Base-by-base conservation (phyloP, 495 filamentous ascomycete species). In the Alectoria sarmentosa region DNA sequence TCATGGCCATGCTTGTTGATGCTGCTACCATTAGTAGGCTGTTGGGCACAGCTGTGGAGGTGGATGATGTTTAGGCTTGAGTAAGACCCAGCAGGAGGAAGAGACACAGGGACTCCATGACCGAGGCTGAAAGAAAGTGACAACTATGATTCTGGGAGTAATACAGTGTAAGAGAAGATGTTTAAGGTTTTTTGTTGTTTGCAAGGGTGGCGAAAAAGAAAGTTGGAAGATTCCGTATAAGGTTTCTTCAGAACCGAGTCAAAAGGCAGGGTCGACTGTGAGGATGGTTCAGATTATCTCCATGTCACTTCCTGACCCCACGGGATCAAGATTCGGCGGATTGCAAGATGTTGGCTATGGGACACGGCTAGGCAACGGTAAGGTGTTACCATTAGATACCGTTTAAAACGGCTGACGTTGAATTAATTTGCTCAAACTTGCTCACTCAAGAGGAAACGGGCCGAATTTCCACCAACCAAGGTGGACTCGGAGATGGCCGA, bases 371-470 rank as follows among this genome's bases (percentile, higher is more conserved):
- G 34, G 30, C 15, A 0, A 34, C 28, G 52, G 30, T 55, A 55
- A 55, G 19, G 52, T 37, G 10, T 37, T 37, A 37, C 36, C 36
- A 10, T 26, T 49, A 10, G 15, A 52, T 44, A 54, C 49, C 14
- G 52, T 55, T 55, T 32, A 15, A 19, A 17, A 49, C 46, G 23
- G 46, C 28, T 49, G 15, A 32, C 23, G 5, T 44, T 54, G 19
- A 26, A 54, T 30, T n/a, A 54, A 54, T 19, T 32, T 32, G 52
- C 52, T 55, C 52, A 55, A 55, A 55, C 52, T 55, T 55, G 52
- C 52, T 55, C 52, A 55, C 30, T 28, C 49, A 54, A 54, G 49
- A n/a, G n/a, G n/a, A n/a, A n/a, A n/a, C n/a, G n/a, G n/a, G n/a
- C n/a, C n/a, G n/a, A n/a, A n/a, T n/a, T n/a, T n/a, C n/a, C n/a